These are phyloP conservation scores for Stereocaulon alpinum DNA, from an alignment of 495 filamentous ascomycete genomes.

Conservation along the genomic window DNA sequence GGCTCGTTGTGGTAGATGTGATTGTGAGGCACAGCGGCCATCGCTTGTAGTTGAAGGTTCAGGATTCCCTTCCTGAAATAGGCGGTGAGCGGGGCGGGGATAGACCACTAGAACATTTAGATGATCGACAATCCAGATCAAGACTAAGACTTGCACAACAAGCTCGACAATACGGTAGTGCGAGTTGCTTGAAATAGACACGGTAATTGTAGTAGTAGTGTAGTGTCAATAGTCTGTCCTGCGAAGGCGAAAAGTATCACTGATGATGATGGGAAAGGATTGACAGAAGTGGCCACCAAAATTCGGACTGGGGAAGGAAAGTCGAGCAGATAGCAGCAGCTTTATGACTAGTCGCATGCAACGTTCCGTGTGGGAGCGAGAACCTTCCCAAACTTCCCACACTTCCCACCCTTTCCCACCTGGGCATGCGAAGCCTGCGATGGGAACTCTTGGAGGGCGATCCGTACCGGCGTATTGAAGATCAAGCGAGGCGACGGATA, in stretches of 20 bases:
- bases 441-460: slow-evolving; percentile 3
- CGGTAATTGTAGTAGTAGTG: no score
- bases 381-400: background rate
- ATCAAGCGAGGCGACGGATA: slow-evolving; percentile 8
- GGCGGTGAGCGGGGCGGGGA: slow-evolving; percentile 20
- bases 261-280: slow-evolving; percentile 28
- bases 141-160: background rate
- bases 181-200: slow-evolving; percentile 3
- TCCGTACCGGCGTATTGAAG: slow-evolving; percentile 7
- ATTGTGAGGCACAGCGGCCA: slow-evolving; percentile 17
- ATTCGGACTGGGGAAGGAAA: slow-evolving; percentile 8
- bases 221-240: background rate
- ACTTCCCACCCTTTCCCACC: background rate
- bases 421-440: background rate
- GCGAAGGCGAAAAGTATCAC: slow-evolving; percentile 16
- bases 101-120: background rate
- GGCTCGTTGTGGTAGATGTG: slow-evolving; percentile 10
- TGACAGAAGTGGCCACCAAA: slow-evolving; percentile 25
- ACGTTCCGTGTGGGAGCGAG: slow-evolving; percentile 5
- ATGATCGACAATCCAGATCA: slow-evolving; percentile 3
- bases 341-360: slow-evolving; percentile 9
- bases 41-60: slow-evolving; percentile 13
- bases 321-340: slow-evolving; percentile 13
- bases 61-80: slow-evolving; percentile 16
- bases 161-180: slow-evolving; percentile 8